Base-by-base conservation (phyloP, 148 eudicot genomes). In the Cornus florida region DNA sequence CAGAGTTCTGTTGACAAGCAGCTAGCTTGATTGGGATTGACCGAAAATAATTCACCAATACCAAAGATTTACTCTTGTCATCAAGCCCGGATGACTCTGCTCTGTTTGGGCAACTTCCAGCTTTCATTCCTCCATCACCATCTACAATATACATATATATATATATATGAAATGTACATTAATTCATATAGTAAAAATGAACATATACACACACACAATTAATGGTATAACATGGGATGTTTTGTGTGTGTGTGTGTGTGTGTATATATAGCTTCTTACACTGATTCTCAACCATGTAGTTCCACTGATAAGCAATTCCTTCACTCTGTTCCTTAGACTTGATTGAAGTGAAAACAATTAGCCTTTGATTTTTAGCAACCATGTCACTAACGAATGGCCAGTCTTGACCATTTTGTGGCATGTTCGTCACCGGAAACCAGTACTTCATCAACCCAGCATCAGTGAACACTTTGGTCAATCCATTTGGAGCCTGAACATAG, bases 261-360 rank as follows among this genome's bases (percentile, higher is more conserved):
- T 48, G 12, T 13, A 5, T 62, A 0, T n/a, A n/a, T 62, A 20
- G 66, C 23, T 62, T 73, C 77, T 79, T 83, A 93, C 94, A 92
- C 67, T 89, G 90, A 78, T 90, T 91, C 86, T 92, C 95, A 23
- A 89, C 91, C 92, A 93, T 89, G 83, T 81, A 93, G 46, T 88
- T 86, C 94, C 93, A 91, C 60, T 93, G 93, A 57, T 93, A 90
- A 57, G 94, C 94, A 65, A 93, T 93, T 56, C 95, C 98, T 88
- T 94, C 98, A 22, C 82, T 86, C 28, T 71, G 72, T 81, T 92
- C 82, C 84, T 94, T 94, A 22, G 88, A 82, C 65, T 70, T 78
- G 31, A 71, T 76, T 16, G 98, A 92, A 32, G 97, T 92, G 71
- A 94, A 94, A 4, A 92, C 98, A 3, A 94, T 70, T 6, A 94